Base-by-base conservation (phyloP, 768 basidiomycete species). In the Tulasnella sp. region DNA sequence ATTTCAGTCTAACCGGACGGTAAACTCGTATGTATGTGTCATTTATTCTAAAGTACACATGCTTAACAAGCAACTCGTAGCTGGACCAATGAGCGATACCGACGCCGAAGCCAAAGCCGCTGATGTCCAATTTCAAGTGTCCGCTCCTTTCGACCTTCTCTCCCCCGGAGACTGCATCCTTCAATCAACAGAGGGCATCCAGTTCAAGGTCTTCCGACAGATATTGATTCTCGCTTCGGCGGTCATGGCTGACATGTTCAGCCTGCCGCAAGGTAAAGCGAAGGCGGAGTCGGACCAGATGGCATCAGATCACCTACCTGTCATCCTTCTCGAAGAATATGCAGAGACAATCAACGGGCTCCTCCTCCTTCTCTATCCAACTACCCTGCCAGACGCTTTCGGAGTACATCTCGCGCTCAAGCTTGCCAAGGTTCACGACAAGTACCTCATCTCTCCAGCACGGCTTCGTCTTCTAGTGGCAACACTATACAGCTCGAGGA, bases 141-240 rank as follows among this genome's bases (percentile, higher is more conserved):
- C n/a, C n/a, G n/a, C 64, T 14, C 68, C 70, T 34, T 79, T 19
- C 76, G 76, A 11, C 77, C 76, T 39, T 47, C 35, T 85, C 86
- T 86, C 80, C 36, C 80, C 81, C 67, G 74, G 74, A 12, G 86
- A 88, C 75, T 79, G 88, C 68, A 83, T 87, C 69, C 79, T 89
- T 59, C 83, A 84, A 69, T 84, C 86, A 9, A 85, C 84, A 62
- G 87, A 88, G 75, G 74, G 78, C 22, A 80, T 82, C 74, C 80
- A 81, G 72, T 88, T 88, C 78, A 82, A 82, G 72, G 83, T 86
- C 71, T 85, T 85, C 82, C 86, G 85, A 75, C 75, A 83, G 44
- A 79, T 89, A 71, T 80, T 89, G 14, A 82, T 84, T 19, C 76
- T 86, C 19, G 84, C 86, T 0, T 89, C 89, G 9, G 81, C 85